phyloP scores from a whole-genome alignment of 768 basidiomycete species.

The Rhodocollybia butyracea region DNA sequence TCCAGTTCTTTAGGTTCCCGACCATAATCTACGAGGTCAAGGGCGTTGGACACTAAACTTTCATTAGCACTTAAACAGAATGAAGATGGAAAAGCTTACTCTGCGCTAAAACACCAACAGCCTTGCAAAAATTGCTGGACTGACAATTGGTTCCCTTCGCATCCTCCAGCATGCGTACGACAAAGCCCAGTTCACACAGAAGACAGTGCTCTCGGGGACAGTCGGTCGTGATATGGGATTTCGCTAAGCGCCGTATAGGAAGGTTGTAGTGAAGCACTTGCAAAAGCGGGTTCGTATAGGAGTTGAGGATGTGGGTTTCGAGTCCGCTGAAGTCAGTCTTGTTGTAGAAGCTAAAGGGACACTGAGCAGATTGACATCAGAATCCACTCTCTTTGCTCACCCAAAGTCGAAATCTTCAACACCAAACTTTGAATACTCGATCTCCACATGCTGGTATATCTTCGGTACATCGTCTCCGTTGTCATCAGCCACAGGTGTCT shows the following conservation, averaged over 20 bases:
- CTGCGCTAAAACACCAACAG: conserved; percentile 85
- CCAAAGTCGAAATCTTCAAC: conserved; percentile 99
- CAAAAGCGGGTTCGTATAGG: conserved; percentile 89
- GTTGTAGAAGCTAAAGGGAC: conserved; percentile 77
- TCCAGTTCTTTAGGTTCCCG: conserved; percentile 69
- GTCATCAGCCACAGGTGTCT: conserved; percentile 50
- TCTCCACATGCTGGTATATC: conserved; percentile 90
- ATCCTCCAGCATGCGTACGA: conserved; percentile 94
- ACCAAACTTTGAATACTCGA: conserved; percentile 97
- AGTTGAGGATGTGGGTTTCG: conserved; percentile 96
- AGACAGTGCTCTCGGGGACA: conserved; percentile 92
- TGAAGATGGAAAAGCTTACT: conserved; percentile 37
- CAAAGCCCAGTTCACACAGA: conserved; percentile 92
- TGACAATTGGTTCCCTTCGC: conserved; percentile 94
- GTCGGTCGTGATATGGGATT: conserved; percentile 86
- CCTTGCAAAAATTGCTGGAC: conserved; percentile 94
- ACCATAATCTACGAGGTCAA: conserved; percentile 89
- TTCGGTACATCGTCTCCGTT: conserved; percentile 64
- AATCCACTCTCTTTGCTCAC: conserved; percentile 45
- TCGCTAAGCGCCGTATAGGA: conserved; percentile 80
- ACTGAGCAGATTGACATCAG: neutral
- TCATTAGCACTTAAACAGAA: neutral
- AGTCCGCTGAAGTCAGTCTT: conserved; percentile 86
- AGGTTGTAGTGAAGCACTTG: conserved; percentile 86
- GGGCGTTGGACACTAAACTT: conserved; percentile 60